phyloP scores from a whole-genome alignment of 306 rosid genomes.

The Corylus avellana region DNA sequence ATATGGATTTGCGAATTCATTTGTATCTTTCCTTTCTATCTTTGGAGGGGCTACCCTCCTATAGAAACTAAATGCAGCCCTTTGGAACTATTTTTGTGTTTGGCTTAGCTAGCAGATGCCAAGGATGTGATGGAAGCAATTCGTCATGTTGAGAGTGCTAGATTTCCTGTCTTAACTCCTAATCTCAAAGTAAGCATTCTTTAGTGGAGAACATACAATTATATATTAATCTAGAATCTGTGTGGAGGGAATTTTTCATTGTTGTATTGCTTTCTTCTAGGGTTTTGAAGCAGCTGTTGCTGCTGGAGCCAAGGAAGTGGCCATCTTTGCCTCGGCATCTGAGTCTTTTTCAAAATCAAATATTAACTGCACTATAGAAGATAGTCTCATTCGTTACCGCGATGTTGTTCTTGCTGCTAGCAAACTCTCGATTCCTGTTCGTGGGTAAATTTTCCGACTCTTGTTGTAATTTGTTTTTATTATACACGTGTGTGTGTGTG shows the following conservation, averaged over 20 bases:
- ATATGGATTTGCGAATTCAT: neutral
- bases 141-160: slow-evolving; percentile 63
- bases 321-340: slow-evolving; percentile 90
- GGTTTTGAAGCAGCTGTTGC: slow-evolving; percentile 90
- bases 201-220: slow-evolving; percentile 3
- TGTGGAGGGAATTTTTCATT: slow-evolving; percentile 24
- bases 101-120: slow-evolving; percentile 83
- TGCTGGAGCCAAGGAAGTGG: slow-evolving; percentile 94
- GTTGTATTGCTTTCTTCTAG: slow-evolving; percentile 42
- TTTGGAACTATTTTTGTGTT: neutral
- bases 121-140: slow-evolving; percentile 77
- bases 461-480: neutral
- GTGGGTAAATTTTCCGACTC: slow-evolving; percentile 57
- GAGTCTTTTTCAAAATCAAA: slow-evolving; percentile 86
- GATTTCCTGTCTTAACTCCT: slow-evolving; percentile 84
- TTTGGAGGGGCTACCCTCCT: neutral
- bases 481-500: neutral
- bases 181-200: slow-evolving; percentile 70
- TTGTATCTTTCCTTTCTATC: neutral
- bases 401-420: slow-evolving; percentile 73
- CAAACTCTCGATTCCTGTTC: slow-evolving; percentile 70
- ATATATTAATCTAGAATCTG: slow-evolving; percentile 10
- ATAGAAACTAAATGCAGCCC: slow-evolving; percentile 9
- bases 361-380: slow-evolving; percentile 79
- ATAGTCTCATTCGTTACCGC: slow-evolving; percentile 64